Evolutionary conservation across 306 rosid species (phyloP).

Genomic region (Lotus japonicus): DNA sequence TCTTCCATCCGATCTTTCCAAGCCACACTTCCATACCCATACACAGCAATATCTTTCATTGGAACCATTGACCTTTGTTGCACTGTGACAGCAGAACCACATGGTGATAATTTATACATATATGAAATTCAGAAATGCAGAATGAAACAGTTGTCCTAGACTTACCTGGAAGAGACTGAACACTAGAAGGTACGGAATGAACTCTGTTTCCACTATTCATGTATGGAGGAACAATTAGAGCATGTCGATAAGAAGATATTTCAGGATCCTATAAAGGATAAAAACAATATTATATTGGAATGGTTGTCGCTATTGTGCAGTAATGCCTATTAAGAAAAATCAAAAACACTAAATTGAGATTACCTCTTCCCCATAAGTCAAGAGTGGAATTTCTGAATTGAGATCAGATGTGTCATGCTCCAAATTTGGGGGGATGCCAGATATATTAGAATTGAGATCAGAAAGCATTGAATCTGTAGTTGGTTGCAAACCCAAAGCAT

Average conservation of each 20-base stretch:
- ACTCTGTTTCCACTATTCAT: conserved; percentile 45
- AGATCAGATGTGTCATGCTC: conserved; percentile 37
- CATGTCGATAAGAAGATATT: conserved; percentile 56
- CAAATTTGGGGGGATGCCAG: conserved; percentile 21
- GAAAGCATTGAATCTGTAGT: conserved; percentile 28
- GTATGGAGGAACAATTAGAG: conserved; percentile 57
- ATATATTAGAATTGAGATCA: conserved; percentile 30
- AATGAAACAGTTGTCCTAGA: not conserved
- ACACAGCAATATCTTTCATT: conserved; percentile 64
- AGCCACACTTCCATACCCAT: conserved; percentile 78
- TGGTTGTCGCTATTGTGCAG: not conserved
- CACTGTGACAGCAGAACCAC: conserved; percentile 27
- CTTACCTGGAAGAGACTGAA: conserved; percentile 44
- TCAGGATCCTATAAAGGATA: conserved; percentile 40
- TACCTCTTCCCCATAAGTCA: conserved; percentile 79
- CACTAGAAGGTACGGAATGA: conserved; percentile 42
- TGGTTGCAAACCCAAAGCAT: conserved; percentile 29
- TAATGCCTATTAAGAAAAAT: not conserved
- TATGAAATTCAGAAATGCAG: not conserved
- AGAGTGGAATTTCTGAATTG: conserved; percentile 55
- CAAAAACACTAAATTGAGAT: not conserved
- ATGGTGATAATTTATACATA: conserved; percentile 4
- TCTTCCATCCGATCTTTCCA: conserved; percentile 84
- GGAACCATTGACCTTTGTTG: conserved; percentile 77
- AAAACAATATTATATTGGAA: not conserved